Base-by-base conservation (phyloP, 2,329 filamentous ascomycete genomes). In the Xylariaceae sp. region DNA sequence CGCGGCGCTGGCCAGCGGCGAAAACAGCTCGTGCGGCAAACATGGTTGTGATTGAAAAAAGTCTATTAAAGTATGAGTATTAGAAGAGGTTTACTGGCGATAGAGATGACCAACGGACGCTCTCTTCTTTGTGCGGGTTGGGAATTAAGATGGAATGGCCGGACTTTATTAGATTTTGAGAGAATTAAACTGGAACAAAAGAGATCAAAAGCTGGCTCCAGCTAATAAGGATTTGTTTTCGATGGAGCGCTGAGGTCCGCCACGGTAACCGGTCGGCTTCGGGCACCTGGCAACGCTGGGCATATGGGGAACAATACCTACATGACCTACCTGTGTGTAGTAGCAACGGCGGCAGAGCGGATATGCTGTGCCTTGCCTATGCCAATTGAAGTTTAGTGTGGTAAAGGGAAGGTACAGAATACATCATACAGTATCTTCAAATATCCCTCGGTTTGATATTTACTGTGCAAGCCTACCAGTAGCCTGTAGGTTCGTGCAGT, bases 1-100 rank as follows among this genome's bases (percentile, higher is more conserved):
- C 83, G 62, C 85, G 80, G 69, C 80, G 77, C 74, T 88, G 84
- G 66, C 83, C 45, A 44, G 52, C 57, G 40, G 54, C 55, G 39
- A 61, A 58, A 38, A 58, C 44, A 48, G 53, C 51, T 51, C 58
- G 51, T 50, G 54, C 55, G 34, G 50, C 49, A 49, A 56, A 44
- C 57, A 60, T 60, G 24, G 18, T 43, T 46, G 27, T 6, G 13
- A 12, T 19, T 17, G 6, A n/a, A n/a, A n/a, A n/a, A n/a, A n/a
- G n/a, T n/a, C n/a, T n/a, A n/a, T n/a, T n/a, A n/a, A n/a, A n/a
- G n/a, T n/a, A n/a, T n/a, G n/a, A n/a, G n/a, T n/a, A n/a, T n/a
- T n/a, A n/a, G n/a, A n/a, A n/a, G n/a, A n/a, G n/a, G n/a, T n/a
- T n/a, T n/a, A n/a, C n/a, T n/a, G n/a, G n/a, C n/a, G n/a, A 24